Percentiles rank a stretch among this genome's conserved stretches.
Evolutionary conservation across 805 yeast genomes (phyloP).

Genomic region (Helenozyma rhizophorensis): DNA sequence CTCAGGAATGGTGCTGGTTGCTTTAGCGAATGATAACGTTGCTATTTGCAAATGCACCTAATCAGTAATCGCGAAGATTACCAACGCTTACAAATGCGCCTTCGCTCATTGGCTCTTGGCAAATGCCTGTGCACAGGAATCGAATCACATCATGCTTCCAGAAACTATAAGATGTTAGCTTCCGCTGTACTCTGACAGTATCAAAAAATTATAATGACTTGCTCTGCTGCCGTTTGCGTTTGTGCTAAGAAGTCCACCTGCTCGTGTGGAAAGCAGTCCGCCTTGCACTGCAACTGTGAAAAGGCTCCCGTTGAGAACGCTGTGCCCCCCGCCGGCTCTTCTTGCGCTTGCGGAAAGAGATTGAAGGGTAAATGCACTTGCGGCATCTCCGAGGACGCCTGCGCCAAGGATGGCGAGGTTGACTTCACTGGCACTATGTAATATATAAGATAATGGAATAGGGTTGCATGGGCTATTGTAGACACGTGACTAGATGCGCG

Average conservation of each 20-base stretch:
- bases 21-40: too few relatives aligned
- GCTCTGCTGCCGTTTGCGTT: conserved; percentile 44
- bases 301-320: conserved; percentile 50
- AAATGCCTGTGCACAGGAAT: too few relatives aligned
- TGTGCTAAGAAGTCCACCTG: conserved; percentile 62
- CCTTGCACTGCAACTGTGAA: conserved; percentile 52
- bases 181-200: too few relatives aligned
- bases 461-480: too few relatives aligned
- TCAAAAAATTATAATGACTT: conserved; percentile 11
- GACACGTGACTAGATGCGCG: too few relatives aligned
- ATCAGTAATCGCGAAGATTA: too few relatives aligned
- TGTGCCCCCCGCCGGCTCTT: conserved; percentile 33
- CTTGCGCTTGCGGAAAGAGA: conserved; percentile 62
- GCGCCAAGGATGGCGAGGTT: conserved; percentile 52
- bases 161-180: too few relatives aligned
- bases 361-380: conserved; percentile 51
- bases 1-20: too few relatives aligned
- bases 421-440: conserved; percentile 42
- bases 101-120: too few relatives aligned
- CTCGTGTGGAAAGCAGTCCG: conserved; percentile 60
- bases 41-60: too few relatives aligned
- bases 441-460: neutral
- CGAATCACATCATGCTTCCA: too few relatives aligned
- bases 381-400: conserved; percentile 39
- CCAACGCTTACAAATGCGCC: too few relatives aligned